Evolutionary conservation across 768 basidiomycete genomes (phyloP).

Genomic region (Lentinula aciculospora): DNA sequence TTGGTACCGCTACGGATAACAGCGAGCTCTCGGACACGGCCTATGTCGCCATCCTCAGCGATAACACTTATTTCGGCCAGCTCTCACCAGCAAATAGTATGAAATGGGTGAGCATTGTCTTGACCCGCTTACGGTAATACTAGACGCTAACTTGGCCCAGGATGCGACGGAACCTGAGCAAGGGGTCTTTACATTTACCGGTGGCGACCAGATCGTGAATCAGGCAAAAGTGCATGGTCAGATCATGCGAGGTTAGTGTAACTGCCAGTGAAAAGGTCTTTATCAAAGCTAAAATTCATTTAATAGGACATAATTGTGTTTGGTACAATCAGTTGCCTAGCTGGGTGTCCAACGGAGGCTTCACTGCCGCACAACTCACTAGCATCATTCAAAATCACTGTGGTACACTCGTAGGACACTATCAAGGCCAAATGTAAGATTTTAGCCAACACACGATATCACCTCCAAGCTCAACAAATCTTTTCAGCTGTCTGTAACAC

Average conservation of each 20-base stretch:
- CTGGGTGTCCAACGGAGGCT: conserved; percentile 27
- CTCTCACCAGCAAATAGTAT: conserved; percentile 39
- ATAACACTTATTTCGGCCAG: conserved; percentile 34
- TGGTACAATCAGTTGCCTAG: conserved; percentile 39
- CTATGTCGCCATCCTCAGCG: conserved; percentile 30
- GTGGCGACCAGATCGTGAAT: conserved; percentile 28
- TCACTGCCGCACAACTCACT: conserved; percentile 22
- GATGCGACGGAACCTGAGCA: conserved; percentile 32
- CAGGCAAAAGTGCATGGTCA: conserved; percentile 28
- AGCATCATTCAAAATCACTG: conserved; percentile 28
- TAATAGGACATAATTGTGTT: conserved; percentile 27
- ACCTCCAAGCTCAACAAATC: neutral
- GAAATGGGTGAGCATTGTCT: conserved; percentile 29
- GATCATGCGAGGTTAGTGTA: conserved; percentile 25
- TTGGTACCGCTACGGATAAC: conserved; percentile 44
- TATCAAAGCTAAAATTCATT: neutral
- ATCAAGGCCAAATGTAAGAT: conserved; percentile 29
- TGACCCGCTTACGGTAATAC: neutral
- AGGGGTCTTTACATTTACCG: conserved; percentile 25
- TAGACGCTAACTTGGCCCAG: conserved; percentile 12
- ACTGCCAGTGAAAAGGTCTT: neutral
- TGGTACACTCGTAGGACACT: conserved; percentile 28
- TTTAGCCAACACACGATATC: neutral
- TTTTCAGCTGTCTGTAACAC: neutral
- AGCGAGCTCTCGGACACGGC: conserved; percentile 33